These are phyloP conservation scores for Saturnispora hagleri DNA, from an alignment of 805 yeast species.

Conservation along the genomic window DNA sequence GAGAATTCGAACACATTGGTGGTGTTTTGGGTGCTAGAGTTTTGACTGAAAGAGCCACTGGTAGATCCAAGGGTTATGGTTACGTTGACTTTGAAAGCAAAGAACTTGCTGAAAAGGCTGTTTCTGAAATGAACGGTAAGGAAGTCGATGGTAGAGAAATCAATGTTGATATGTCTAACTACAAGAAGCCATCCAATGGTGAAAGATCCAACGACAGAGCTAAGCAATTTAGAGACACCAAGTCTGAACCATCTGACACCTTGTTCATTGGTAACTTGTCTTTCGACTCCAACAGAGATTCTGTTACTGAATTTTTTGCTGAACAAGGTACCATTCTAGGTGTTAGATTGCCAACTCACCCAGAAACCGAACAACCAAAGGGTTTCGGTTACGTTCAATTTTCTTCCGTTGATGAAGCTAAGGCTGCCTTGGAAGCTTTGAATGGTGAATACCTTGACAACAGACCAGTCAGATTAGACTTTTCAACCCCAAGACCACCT, in stretches of 20 bases:
- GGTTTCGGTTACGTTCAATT: slow-evolving; percentile 98
- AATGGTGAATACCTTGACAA: slow-evolving; percentile 87
- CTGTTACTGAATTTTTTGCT: slow-evolving; percentile 62
- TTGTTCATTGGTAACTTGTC: slow-evolving; percentile 93
- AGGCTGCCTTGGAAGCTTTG: slow-evolving; percentile 75
- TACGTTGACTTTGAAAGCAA: slow-evolving; percentile 87
- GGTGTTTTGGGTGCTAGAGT: slow-evolving; percentile 89
- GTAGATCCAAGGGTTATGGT: slow-evolving; percentile 94
- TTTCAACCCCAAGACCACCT: slow-evolving; percentile 63
- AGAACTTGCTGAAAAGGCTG: slow-evolving; percentile 77
- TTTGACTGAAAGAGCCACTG: slow-evolving; percentile 74
- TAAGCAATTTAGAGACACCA: slow-evolving; percentile 78
- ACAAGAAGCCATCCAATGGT: slow-evolving; percentile 47
- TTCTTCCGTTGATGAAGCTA: slow-evolving; percentile 79
- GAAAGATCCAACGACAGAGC: slow-evolving; percentile 69
- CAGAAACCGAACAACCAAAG: slow-evolving; percentile 97
- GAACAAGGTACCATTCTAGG: slow-evolving; percentile 76
- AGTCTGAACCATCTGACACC: slow-evolving; percentile 91
- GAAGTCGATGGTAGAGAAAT: slow-evolving; percentile 97
- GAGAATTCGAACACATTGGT: slow-evolving; percentile 74
- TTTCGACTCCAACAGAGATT: slow-evolving; percentile 79
- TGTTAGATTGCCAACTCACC: slow-evolving; percentile 95
- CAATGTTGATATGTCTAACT: slow-evolving; percentile 84
- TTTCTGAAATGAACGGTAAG: slow-evolving; percentile 76
- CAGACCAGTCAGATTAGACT: slow-evolving; percentile 92